These are phyloP conservation scores for Capronia americana DNA, from an alignment of 2,329 filamentous ascomycete genomes.

Conservation along the genomic window DNA sequence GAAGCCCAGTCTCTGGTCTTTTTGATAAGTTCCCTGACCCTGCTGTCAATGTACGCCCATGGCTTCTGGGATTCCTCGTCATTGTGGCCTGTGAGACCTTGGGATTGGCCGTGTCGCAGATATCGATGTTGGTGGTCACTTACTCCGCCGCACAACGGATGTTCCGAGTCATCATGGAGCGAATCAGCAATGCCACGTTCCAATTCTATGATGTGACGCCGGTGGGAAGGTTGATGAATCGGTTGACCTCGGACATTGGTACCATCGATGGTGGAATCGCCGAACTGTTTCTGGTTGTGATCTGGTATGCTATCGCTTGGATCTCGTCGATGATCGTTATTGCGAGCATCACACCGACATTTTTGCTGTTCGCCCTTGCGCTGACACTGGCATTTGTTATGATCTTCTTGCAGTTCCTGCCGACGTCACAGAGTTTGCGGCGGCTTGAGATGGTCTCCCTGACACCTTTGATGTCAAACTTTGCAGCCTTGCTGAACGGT, in stretches of 20 bases:
- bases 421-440: conserved; percentile 80
- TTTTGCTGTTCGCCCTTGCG: conserved; percentile 72
- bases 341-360: conserved; percentile 75
- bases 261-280: conserved; percentile 89
- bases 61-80: conserved; percentile 73
- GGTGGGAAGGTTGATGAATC: conserved; percentile 88
- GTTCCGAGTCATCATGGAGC: conserved; percentile 74
- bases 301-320: conserved; percentile 74
- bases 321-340: conserved; percentile 77
- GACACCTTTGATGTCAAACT: conserved; percentile 89
- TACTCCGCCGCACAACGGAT: conserved; percentile 78
- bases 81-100: conserved; percentile 69
- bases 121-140: conserved; percentile 76
- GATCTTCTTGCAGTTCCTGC: conserved; percentile 78
- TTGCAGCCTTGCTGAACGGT: conserved; percentile 84
- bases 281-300: conserved; percentile 72
- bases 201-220: conserved; percentile 91
- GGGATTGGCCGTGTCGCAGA: conserved; percentile 66
- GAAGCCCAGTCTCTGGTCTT: conserved; percentile 42
- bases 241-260: conserved; percentile 86
- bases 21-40: conserved; percentile 70
- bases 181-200: conserved; percentile 80
- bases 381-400: conserved; percentile 73
- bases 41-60: conserved; percentile 69
- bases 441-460: conserved; percentile 89